Base-by-base conservation (phyloP, 176 grass and related monocot genomes). In the Oryza longistaminata region DNA sequence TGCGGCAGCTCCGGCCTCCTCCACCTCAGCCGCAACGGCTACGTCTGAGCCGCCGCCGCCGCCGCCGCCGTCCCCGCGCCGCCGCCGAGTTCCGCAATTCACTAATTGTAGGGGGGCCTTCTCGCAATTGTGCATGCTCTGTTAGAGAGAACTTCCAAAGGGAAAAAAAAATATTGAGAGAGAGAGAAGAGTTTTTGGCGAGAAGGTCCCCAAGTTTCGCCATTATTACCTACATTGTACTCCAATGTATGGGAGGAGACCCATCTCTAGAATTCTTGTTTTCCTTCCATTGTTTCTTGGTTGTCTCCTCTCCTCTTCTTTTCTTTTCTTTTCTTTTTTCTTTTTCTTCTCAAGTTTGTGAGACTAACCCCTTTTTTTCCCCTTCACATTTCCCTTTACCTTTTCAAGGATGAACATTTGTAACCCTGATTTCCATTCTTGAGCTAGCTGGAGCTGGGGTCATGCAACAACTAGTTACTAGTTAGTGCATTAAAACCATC, bases 1-100 rank as follows among this genome's bases (percentile, higher is more conserved):
- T 97, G 94, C 68, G 89, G 89, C 55, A 93, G 89, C 85, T 71
- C 84, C 62, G 71, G 84, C 64, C 94, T 97, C 50, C 82, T 97
- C 68, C 94, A 94, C 89, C 85, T 97, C 73, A 88, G 91, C 71
- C 52, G 89, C 70, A 89, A 87, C 69, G 81, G 76, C 62, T 92
- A 83, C 58, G 80, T 74, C 71, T 89, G 84, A 90, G 26, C 21
- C 15, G 58, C 19, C 68, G 68, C 11, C 66, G 22, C 21, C 15
- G 70, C 11, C 49, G 67, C 11, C 66, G 14, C 21, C 13, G 58
- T 10, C 8, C 58, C 7, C 21, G 6, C 4, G 72, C 49, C 12
- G 73, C 19, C 19, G 21, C 71, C 17, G 3, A 17, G 7, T 31
- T 31, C 66, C 27, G 72, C 66, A 70, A 53, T 43, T 77, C 55